phyloP scores from a whole-genome alignment of 2,329 filamentous ascomycete genomes.

The Fusarium gaditjirri region DNA sequence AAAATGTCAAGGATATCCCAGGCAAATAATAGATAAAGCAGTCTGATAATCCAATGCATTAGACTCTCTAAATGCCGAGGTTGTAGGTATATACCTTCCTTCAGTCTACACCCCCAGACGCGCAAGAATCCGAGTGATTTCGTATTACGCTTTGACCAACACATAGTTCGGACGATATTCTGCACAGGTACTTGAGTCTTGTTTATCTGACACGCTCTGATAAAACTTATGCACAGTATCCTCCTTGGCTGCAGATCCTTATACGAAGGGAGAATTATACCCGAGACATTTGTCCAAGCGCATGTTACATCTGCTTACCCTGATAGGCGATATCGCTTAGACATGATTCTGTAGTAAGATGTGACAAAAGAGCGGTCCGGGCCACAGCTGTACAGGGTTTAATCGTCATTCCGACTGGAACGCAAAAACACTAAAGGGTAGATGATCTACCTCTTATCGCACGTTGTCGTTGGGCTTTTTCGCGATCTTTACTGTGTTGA shows the following conservation, averaged over 20 bases:
- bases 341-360: not conserved
- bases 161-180: not conserved
- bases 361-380: not conserved
- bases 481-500: not conserved
- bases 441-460: not conserved
- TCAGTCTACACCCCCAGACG: too few species aligned
- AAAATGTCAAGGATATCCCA: too few species aligned
- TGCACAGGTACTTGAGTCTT: not conserved
- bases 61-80: not conserved
- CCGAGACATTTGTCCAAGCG: not conserved
- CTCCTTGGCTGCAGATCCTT: not conserved
- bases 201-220: not conserved
- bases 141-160: not conserved
- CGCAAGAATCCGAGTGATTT: not conserved
- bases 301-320: not conserved
- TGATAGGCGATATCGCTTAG: not conserved
- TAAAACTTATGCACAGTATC: not conserved
- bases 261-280: not conserved
- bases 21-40: not conserved
- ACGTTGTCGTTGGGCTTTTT: not conserved
- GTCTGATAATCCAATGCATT: not conserved
- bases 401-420: not conserved
- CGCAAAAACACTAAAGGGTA: not conserved
- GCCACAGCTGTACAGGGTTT: not conserved
- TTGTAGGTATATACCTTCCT: not conserved